These are phyloP conservation scores for Teunomyces lycoperdinae DNA, from an alignment of 805 yeast species.

Conservation along the genomic window DNA sequence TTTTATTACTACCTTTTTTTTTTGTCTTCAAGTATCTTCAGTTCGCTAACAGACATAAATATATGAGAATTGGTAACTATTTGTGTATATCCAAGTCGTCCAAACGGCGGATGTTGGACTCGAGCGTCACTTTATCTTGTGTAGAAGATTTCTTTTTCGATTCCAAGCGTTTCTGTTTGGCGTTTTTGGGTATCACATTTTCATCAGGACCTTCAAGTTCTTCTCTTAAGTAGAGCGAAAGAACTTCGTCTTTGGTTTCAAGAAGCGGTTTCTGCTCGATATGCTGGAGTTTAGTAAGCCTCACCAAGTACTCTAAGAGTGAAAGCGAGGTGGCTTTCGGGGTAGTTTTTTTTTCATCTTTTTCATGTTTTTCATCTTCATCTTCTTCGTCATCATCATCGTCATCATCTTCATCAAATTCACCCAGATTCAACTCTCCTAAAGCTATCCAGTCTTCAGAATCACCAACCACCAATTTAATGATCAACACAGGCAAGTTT, in stretches of 20 bases:
- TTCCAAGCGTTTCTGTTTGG: conserved; percentile 12
- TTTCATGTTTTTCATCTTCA: conserved; percentile 7
- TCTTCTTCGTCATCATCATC: conserved; percentile 8
- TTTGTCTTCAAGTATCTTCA: conserved; percentile 2
- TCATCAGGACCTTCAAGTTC: conserved; percentile 29
- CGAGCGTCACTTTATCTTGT: conserved; percentile 12
- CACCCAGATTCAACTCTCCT: conserved; percentile 15
- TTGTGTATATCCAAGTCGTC: conserved; percentile 23
- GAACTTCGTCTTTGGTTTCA: conserved; percentile 62
- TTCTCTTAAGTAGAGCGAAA: conserved; percentile 59
- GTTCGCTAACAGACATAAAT: not conserved
- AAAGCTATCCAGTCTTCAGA: conserved; percentile 20
- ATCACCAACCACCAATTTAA: conserved; percentile 39
- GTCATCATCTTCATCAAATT: conserved; percentile 11
- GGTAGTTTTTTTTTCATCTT: not conserved
- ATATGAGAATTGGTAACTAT: not conserved
- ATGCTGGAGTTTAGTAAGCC: conserved; percentile 59
- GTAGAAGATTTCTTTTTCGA: conserved; percentile 11
- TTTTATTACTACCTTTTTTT: not conserved
- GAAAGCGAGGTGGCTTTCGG: conserved; percentile 42
- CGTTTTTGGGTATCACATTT: conserved; percentile 14
- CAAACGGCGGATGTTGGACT: conserved; percentile 34
- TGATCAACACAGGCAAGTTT: conserved; percentile 61
- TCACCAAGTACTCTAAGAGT: conserved; percentile 58
- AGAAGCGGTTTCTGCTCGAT: conserved; percentile 54